Evolutionary conservation across 352 stramenopile genomes (phyloP).

Genomic region (Globisporangium alternatum): DNA sequence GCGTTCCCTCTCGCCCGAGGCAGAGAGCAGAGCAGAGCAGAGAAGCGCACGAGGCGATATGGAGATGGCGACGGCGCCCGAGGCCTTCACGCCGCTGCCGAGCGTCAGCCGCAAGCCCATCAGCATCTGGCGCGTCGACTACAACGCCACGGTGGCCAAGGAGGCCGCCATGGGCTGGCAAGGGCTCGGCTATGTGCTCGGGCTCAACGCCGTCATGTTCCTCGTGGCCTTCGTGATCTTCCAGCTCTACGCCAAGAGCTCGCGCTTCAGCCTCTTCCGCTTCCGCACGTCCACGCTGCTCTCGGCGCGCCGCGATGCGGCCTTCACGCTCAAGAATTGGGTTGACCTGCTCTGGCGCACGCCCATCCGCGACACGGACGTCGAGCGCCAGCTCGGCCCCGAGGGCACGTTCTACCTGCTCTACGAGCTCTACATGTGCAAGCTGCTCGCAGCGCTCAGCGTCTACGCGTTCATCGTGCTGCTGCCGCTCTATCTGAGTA

Average conservation of each 20-base stretch:
- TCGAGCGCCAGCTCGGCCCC: constrained; percentile 62
- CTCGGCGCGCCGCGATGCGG: constrained; percentile 24
- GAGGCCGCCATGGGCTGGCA: constrained; percentile 80
- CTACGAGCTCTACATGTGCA: constrained; percentile 76
- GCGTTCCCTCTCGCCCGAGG: neutral
- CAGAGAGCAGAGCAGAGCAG: constrained; percentile 2
- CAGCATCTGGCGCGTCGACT: constrained; percentile 77
- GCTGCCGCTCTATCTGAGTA: constrained; percentile 66
- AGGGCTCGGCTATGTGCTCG: constrained; percentile 71
- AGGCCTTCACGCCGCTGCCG: constrained; percentile 12
- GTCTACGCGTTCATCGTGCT: constrained; percentile 64
- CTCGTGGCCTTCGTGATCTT: constrained; percentile 60
- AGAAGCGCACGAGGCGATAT: neutral
- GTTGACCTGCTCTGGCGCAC: constrained; percentile 66
- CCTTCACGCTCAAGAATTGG: constrained; percentile 65
- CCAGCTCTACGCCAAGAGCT: constrained; percentile 57
- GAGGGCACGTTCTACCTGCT: constrained; percentile 85
- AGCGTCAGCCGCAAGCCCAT: constrained; percentile 25
- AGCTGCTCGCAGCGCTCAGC: constrained; percentile 58
- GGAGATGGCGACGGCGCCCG: constrained; percentile 3
- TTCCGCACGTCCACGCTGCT: constrained; percentile 54
- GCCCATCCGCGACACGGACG: constrained; percentile 60
- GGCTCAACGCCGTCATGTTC: constrained; percentile 72
- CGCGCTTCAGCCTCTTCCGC: constrained; percentile 71
- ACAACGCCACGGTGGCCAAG: constrained; percentile 72